Conservation (phyloP, 2,329 filamentous ascomycete species). For the Herpotrichia juniperi region DNA sequence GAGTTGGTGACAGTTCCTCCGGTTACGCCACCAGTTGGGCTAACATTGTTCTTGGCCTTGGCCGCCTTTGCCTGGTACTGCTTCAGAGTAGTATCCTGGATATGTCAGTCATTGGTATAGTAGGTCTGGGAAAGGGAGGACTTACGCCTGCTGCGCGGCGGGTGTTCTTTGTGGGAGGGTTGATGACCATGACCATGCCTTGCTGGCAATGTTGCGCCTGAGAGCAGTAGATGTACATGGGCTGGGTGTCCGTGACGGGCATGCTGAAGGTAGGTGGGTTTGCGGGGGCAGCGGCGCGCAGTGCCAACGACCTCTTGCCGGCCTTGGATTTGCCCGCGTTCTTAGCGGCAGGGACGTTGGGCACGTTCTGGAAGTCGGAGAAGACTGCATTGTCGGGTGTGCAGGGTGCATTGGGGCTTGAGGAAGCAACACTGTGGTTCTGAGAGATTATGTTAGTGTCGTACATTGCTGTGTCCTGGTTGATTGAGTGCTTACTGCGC, state of each 20-base stretch:
- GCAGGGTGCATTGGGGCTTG: constrained; percentile 31
- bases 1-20: constrained; percentile 5
- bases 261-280: constrained; percentile 35
- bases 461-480: neutral
- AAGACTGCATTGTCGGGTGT: constrained; percentile 32
- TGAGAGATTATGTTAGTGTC: constrained; percentile 5
- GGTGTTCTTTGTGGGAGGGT: constrained; percentile 48
- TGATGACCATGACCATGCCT: constrained; percentile 78
- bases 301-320: constrained; percentile 6
- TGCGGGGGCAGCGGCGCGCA: constrained; percentile 26
- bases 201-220: constrained; percentile 71
- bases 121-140: neutral
- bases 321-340: constrained; percentile 17
- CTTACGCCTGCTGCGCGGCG: constrained; percentile 4
- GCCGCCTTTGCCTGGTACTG: constrained; percentile 30
- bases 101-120: neutral
- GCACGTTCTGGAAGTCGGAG: constrained; percentile 34
- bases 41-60: constrained; percentile 25
- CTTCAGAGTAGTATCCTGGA: constrained; percentile 8
- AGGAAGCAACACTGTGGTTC: constrained; percentile 36
- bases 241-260: constrained; percentile 55
- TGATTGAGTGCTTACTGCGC: constrained; percentile 18
- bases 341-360: constrained; percentile 13
- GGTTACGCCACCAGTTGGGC: neutral
- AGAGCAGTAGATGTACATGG: constrained; percentile 79